Evolutionary conservation across 2,329 filamentous ascomycete genomes (phyloP), one percentile per base, ranked within the genome.

Genomic region (Sporothrix mexicana): DNA sequence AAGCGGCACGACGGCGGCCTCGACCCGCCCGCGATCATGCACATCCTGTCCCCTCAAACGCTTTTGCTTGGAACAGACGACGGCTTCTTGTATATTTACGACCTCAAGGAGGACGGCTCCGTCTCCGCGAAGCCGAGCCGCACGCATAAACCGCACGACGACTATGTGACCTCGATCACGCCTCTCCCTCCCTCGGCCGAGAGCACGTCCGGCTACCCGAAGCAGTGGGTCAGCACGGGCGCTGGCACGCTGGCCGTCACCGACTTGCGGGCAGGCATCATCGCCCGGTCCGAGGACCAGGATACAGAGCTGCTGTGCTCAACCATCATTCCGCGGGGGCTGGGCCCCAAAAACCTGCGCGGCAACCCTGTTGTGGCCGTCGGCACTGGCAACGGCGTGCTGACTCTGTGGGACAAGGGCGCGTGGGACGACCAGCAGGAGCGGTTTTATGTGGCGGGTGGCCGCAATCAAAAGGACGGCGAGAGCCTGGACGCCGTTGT

Each of bases 371-470:
- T 96, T 3, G 81, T 96, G 2, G 93, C 94, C 0, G 92, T 93
- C 49, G 93, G 93, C 25, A 90, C 87, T 36, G 91, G 89, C 20
- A 91, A 89, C 57, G 96, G 96, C 2, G 90, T 98, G 1, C 81
- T 98, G 75, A 98, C 95, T 4, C 84, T 98, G 7, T 99, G 96
- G 95, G 95, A 99, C 81, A 92, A 92, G 76, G 95, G 95, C 0
- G 90, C 93, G 0, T 98, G 96, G 95, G 95, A 97, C 78, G 95
- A 98, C 80, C 94, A 97, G 80, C 93, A 97, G 77, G 94, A 97
- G 82, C 88, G 94, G 70, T 92, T 98, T 77, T 89, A 92, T 67
- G 89, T 98, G 9, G 91, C 94, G 76, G 82, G 85, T 10, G 87
- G 85, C 20, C 86, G 83, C 62, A 30, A 49, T 13, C 70, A 64